phyloP scores from a whole-genome alignment of 257 asterid genomes.

The Gardenia jasminoides region DNA sequence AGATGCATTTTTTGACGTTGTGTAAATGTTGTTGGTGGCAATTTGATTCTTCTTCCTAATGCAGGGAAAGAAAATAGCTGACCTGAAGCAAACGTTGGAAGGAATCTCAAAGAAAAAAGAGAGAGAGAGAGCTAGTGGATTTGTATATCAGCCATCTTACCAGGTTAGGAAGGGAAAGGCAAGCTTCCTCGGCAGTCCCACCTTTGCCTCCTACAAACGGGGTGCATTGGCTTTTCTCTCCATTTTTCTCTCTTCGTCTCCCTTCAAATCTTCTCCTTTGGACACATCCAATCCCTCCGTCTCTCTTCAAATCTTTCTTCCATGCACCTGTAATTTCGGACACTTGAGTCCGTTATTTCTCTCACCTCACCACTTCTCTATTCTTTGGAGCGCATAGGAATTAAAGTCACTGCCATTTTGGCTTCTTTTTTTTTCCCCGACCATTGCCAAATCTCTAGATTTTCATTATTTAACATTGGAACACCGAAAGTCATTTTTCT shows the following conservation, averaged over 20 bases:
- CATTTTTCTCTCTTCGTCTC: slow-evolving; percentile 19
- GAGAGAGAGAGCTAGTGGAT: slow-evolving; percentile 13
- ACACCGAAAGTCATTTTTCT: background rate
- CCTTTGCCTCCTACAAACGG: slow-evolving; percentile 35
- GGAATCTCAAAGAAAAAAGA: slow-evolving; percentile 21
- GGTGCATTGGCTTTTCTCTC: slow-evolving; percentile 15
- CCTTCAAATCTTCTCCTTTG: slow-evolving; percentile 15
- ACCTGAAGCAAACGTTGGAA: slow-evolving; percentile 27
- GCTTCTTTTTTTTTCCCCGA: background rate
- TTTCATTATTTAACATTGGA: background rate
- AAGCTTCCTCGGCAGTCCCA: slow-evolving; percentile 23
- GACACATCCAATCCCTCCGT: background rate
- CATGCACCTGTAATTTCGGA: slow-evolving; percentile 22
- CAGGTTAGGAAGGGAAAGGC: slow-evolving; percentile 8
- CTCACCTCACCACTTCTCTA: slow-evolving; percentile 7
- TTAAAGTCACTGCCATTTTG: background rate
- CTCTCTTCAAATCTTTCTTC: slow-evolving; percentile 19
- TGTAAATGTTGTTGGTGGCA: background rate
- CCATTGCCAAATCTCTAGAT: background rate
- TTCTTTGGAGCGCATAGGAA: background rate
- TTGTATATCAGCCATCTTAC: slow-evolving; percentile 16
- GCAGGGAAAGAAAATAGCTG: background rate
- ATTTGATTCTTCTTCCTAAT: background rate
- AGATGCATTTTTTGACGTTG: background rate
- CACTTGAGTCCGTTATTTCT: background rate